Conservation (phyloP, 768 basidiomycete genomes). For the Termitomyces sp. region DNA sequence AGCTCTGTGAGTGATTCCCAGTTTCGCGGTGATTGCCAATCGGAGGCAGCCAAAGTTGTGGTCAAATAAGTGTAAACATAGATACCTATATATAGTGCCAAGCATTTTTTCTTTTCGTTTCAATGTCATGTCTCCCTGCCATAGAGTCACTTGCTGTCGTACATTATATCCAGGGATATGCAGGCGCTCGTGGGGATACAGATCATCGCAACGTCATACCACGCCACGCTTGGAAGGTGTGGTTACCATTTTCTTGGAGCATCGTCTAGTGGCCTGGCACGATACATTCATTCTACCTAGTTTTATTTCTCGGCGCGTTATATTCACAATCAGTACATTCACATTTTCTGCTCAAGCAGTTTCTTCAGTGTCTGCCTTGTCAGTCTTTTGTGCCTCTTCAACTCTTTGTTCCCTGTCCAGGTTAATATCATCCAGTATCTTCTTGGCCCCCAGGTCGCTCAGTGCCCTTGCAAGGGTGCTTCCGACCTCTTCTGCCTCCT, state of each 20-base stretch:
- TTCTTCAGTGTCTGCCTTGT: slow-evolving; percentile 15
- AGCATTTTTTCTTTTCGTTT: slow-evolving; percentile 7
- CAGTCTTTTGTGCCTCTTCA: slow-evolving; percentile 32
- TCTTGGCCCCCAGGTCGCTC: slow-evolving; percentile 66
- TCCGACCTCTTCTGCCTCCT: slow-evolving; percentile 71
- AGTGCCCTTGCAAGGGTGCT: slow-evolving; percentile 59
- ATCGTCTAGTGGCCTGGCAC: slow-evolving; percentile 23
- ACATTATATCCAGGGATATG: slow-evolving; percentile 33
- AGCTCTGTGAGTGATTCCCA: neutral
- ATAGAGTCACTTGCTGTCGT: slow-evolving; percentile 71
- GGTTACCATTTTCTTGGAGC: slow-evolving; percentile 16
- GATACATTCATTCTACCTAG: slow-evolving; percentile 19
- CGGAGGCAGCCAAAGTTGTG: neutral
- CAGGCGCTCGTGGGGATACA: slow-evolving; percentile 74
- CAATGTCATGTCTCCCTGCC: slow-evolving; percentile 49
- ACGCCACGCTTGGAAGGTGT: slow-evolving; percentile 20
- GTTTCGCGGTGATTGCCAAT: neutral
- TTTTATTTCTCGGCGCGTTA: neutral
- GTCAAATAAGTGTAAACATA: slow-evolving; percentile 14
- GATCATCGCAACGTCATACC: slow-evolving; percentile 32
- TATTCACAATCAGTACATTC: slow-evolving; percentile 5
- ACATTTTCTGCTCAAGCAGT: neutral
- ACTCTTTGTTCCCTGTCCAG: slow-evolving; percentile 52
- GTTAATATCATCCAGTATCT: slow-evolving; percentile 84
- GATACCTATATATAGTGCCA: slow-evolving; percentile 24